A percentile compares a stretch with the other conserved stretches of the same genome.
phyloP scores from a whole-genome alignment of 2,329 filamentous ascomycete genomes.

The Westerdykella aurantiaca region DNA sequence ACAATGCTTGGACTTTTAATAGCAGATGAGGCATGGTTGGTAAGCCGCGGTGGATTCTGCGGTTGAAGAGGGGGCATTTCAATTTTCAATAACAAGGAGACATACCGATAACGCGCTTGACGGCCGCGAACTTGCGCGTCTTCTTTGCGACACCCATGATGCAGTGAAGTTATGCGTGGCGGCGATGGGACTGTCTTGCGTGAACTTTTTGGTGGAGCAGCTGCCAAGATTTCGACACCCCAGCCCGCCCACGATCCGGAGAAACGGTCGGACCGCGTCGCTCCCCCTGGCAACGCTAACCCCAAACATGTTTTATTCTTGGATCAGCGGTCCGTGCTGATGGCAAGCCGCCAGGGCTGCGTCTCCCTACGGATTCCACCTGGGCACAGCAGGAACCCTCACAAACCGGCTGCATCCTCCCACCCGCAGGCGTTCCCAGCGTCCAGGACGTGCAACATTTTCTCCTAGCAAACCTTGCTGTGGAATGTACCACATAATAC shows the following conservation, averaged over 20 bases:
- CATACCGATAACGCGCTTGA: constrained; percentile 73
- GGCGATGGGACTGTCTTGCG: not conserved
- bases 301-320: no score
- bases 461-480: no score
- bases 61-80: no score
- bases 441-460: no score
- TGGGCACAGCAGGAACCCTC: no score
- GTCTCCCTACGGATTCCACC: no score
- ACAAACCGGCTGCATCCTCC: no score
- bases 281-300: not conserved
- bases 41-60: no score
- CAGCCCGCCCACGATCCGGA: constrained; percentile 6
- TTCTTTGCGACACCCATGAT: constrained; percentile 83
- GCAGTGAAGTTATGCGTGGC: constrained; percentile 3
- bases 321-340: no score
- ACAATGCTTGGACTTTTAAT: not conserved
- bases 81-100: not conserved
- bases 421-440: no score
- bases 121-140: constrained; percentile 80
- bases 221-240: constrained; percentile 6
- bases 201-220: constrained; percentile 14
- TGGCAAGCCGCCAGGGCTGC: no score
- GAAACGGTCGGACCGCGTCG: constrained; percentile 2
- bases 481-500: no score
- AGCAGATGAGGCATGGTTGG: not conserved